phyloP scores from a whole-genome alignment of 2,329 filamentous ascomycete genomes.

The Alternaria sp. region DNA sequence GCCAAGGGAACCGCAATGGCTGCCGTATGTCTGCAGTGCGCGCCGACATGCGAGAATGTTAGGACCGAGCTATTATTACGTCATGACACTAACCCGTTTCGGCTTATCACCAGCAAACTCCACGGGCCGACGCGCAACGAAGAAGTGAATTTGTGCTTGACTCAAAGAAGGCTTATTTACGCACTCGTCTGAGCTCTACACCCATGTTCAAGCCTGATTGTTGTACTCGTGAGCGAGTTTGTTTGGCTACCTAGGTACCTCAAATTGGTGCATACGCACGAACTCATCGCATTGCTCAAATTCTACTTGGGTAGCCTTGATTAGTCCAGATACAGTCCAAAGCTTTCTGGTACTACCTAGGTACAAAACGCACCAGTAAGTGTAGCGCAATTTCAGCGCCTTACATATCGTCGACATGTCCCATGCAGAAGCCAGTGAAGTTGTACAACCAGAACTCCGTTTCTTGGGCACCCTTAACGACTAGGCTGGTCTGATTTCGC shows the following conservation, averaged over 20 bases:
- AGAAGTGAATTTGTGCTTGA: not conserved
- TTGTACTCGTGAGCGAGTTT: not conserved
- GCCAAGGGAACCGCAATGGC: not conserved
- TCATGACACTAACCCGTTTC: not conserved
- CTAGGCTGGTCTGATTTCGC: not conserved
- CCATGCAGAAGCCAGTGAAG: not conserved
- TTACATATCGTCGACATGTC: not conserved
- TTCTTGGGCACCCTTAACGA: not conserved
- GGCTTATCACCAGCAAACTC: not conserved
- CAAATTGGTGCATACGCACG: not conserved
- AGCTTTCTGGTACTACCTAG: not conserved
- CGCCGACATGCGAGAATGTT: not conserved
- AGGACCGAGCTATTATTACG: not conserved
- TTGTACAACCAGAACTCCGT: not conserved
- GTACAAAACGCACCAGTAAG: not conserved
- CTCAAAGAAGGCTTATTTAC: not conserved
- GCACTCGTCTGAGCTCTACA: not conserved
- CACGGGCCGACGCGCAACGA: not conserved
- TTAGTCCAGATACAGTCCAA: not conserved
- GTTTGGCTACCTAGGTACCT: not conserved
- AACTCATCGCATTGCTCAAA: not conserved
- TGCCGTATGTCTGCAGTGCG: not conserved
- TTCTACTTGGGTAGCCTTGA: not conserved
- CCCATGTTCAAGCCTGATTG: not conserved
- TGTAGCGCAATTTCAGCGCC: not conserved